phyloP scores from a whole-genome alignment of 2,329 filamentous ascomycete species.

The Xylaria sp. region DNA sequence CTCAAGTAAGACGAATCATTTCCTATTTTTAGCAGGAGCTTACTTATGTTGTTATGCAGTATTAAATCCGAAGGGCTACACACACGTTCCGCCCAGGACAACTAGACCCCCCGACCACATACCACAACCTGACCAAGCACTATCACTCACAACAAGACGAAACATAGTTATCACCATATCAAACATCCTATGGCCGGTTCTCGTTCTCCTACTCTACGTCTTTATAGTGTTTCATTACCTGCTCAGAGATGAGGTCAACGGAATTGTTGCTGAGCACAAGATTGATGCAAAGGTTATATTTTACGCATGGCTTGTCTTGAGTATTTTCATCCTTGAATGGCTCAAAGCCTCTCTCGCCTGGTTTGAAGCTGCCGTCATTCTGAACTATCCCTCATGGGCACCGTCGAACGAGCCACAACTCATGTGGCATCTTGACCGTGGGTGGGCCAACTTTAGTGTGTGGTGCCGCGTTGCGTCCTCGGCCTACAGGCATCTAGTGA shows the following conservation, averaged over 20 bases:
- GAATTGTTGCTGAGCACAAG: slow-evolving; percentile 12
- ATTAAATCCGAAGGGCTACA: neutral
- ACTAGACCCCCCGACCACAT: neutral
- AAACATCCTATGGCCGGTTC: slow-evolving; percentile 5
- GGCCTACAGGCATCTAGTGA: neutral
- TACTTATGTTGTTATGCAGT: neutral
- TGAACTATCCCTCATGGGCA: slow-evolving; percentile 12
- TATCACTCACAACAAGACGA: neutral
- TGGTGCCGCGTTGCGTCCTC: slow-evolving; percentile 4
- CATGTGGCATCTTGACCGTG: slow-evolving; percentile 17
- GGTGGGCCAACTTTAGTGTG: slow-evolving; percentile 7
- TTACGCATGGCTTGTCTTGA: slow-evolving; percentile 21
- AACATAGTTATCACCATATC: neutral
- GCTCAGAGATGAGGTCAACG: slow-evolving; percentile 15
- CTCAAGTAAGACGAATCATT: neutral
- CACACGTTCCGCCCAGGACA: neutral
- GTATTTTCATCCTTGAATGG: slow-evolving; percentile 25
- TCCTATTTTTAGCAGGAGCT: neutral
- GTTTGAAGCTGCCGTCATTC: slow-evolving; percentile 18
- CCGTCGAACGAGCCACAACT: slow-evolving; percentile 20
- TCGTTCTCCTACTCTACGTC: slow-evolving; percentile 13
- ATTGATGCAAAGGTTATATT: slow-evolving; percentile 19
- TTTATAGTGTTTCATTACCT: slow-evolving; percentile 20
- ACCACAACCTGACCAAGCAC: neutral
- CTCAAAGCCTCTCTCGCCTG: slow-evolving; percentile 17